Conservation (phyloP, 169 alveolate species). For the Plasmodium relictum region DNA sequence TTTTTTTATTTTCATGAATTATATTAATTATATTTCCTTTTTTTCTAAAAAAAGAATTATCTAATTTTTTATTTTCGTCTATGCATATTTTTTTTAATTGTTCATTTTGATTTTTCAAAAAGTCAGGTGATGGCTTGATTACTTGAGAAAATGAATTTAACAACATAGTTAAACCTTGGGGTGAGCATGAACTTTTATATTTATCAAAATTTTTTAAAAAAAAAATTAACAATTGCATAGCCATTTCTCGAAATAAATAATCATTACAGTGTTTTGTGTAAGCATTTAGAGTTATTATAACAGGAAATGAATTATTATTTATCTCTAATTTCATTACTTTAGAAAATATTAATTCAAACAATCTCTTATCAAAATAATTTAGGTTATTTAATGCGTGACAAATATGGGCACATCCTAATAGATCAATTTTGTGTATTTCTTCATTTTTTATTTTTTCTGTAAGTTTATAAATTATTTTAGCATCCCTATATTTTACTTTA, state of each 20-base stretch:
- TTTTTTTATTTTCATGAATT: neutral
- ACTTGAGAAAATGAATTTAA: slow-evolving; percentile 63
- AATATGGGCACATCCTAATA: slow-evolving; percentile 56
- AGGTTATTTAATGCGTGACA: slow-evolving; percentile 59
- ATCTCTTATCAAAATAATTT: slow-evolving; percentile 51
- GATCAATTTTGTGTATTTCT: slow-evolving; percentile 33
- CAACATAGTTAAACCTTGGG: slow-evolving; percentile 69
- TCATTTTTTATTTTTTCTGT: slow-evolving; percentile 55
- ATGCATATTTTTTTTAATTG: slow-evolving; percentile 29
- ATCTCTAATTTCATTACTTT: slow-evolving; percentile 10
- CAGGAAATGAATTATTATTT: slow-evolving; percentile 34
- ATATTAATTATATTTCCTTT: neutral
- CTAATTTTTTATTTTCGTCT: neutral
- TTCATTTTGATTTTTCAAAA: slow-evolving; percentile 19
- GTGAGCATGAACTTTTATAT: slow-evolving; percentile 29
- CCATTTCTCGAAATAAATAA: slow-evolving; percentile 11
- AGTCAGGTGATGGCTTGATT: slow-evolving; percentile 57
- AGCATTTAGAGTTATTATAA: slow-evolving; percentile 45
- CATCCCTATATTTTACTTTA: slow-evolving; percentile 62
- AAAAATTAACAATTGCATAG: slow-evolving; percentile 23
- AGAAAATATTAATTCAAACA: slow-evolving; percentile 22
- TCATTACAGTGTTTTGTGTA: slow-evolving; percentile 66
- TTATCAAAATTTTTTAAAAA: slow-evolving; percentile 18
- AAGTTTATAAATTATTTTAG: slow-evolving; percentile 57
- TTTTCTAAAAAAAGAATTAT: too few species aligned